Evolutionary conservation across 139 green algal species (phyloP), one percentile per base, ranked within the genome.

Genomic region (Coelastrella sp.): DNA sequence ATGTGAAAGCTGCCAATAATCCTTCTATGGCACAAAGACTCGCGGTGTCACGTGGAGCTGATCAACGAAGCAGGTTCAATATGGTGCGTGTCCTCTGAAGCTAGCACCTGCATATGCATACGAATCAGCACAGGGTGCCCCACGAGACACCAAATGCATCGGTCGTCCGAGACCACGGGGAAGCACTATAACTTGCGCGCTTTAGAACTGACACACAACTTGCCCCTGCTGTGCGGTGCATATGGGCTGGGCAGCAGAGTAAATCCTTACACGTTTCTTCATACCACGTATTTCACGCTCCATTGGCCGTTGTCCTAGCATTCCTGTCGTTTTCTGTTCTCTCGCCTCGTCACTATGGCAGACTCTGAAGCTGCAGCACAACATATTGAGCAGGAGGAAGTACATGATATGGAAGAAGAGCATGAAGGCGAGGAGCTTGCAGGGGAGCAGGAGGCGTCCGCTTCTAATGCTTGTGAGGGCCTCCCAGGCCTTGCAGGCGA

Each of bases 381-480:
- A 49, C 35, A 82, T 20, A 17, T 60, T n/a, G 56, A 82, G 68
- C 17, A 82, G 10, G 66, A 88, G 22, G 83, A 49, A n/a, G 84
- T 57, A 9, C 49, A 72, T 66, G 85, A 89, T 25, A 24, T 82
- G 59, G 35, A 49, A 49, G 35, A 49, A 49, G 65, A 27, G 15
- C 22, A 78, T 25, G 63, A 49, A 59, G 35, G 35, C 35, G 35
- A 49, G 35, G 35, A 91, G 65, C 25, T 57, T 17, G 87, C 78
- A 58, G 35, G 66, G 56, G 63, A 84, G 19, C 61, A 87, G 56
- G 87, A 91, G 78, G 85, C 72, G 17, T 24, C 76, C 12, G 75
- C 76, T 56, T 78, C 24, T 8, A 78, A 57, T 60, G 76, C 87
- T 25, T 90, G 87, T 19, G 87, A 90, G 17, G 60, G 60, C 61